phyloP scores from a whole-genome alignment of 768 basidiomycete genomes.

The Hygrocybe coccinea region DNA sequence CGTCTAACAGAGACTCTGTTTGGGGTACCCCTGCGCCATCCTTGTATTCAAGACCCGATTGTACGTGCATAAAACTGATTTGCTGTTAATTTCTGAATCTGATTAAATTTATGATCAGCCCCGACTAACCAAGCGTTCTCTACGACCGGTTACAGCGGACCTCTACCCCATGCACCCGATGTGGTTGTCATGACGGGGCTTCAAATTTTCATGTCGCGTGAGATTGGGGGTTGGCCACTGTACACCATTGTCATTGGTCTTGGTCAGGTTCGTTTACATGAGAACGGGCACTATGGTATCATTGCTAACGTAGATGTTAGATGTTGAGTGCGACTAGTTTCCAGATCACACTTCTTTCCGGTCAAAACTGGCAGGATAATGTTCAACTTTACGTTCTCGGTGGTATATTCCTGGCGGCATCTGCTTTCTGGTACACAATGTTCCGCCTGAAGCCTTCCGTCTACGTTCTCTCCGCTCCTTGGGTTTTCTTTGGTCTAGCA shows the following conservation, averaged over 20 bases:
- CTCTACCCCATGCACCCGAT: constrained; percentile 50
- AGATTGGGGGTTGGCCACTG: constrained; percentile 82
- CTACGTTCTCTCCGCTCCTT: constrained; percentile 79
- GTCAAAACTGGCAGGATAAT: constrained; percentile 76
- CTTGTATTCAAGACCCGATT: constrained; percentile 67
- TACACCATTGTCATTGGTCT: constrained; percentile 86
- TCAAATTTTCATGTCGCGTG: constrained; percentile 78
- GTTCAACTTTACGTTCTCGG: constrained; percentile 88
- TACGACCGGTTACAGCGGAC: constrained; percentile 40
- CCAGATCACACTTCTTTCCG: constrained; percentile 87
- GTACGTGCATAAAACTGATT: constrained; percentile 42
- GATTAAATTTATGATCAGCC: constrained; percentile 23
- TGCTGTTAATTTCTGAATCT: neutral
- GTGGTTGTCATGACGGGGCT: constrained; percentile 74
- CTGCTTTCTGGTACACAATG: constrained; percentile 83
- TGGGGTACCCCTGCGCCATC: constrained; percentile 71
- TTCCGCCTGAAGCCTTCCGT: constrained; percentile 87
- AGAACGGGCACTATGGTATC: neutral
- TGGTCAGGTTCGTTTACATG: constrained; percentile 54
- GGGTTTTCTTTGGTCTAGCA: constrained; percentile 86
- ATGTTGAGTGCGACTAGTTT: constrained; percentile 91
- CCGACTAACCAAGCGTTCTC: constrained; percentile 49
- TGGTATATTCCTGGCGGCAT: constrained; percentile 79
- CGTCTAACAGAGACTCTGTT: constrained; percentile 73
- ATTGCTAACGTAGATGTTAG: constrained; percentile 29